Base-by-base conservation (phyloP, 2,329 filamentous ascomycete genomes). In the Fusarium falciforme region DNA sequence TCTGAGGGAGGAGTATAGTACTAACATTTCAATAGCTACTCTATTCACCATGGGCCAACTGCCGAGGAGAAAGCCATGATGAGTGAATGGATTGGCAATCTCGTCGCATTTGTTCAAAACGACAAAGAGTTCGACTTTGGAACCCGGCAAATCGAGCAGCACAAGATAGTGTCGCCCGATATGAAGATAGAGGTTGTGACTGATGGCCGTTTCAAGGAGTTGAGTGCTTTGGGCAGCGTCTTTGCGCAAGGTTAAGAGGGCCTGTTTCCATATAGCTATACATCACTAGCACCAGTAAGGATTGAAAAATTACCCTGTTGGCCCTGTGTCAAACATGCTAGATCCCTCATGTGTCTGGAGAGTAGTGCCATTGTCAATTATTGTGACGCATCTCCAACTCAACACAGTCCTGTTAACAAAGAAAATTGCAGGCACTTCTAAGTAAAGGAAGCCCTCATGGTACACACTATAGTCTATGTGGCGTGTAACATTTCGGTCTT, bases 11-110 rank as follows among this genome's bases (percentile, higher is more conserved):
- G 4, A 29, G n/a, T 38, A 5, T n/a, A 1, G 12, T n/a, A 9
- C 38, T 25, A 2, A 55, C 61, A 76, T 17, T 2, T 14, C 7
- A 5, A 10, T 10, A 76, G 84, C 61, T 86, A 83, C 67, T 80
- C 82, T 0, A 81, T 85, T 14, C 77, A 79, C 49, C 81, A 85
- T 67, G 81, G 83, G 0, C 84, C 83, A 6, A 85, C 79, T 0
- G 33, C 67, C 0, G 65, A 76, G 12, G 84, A 85, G 66, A 69
- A 73, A 17, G 35, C 64, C 2, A 64, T 85, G 33, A 83, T 85
- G 83, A 68, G 81, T 12, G 76, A 80, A 14, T 85, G 83, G 83
- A 81, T 85, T 6, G 35, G 75, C 3, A 80, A 82, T 14, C 66
- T 85, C 1, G 77, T 81, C 6, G 82, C 82, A 0, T 84, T 86